Evolutionary conservation across 805 yeast species (phyloP).

Genomic region (Schizosaccharomyces osmophilus): DNA sequence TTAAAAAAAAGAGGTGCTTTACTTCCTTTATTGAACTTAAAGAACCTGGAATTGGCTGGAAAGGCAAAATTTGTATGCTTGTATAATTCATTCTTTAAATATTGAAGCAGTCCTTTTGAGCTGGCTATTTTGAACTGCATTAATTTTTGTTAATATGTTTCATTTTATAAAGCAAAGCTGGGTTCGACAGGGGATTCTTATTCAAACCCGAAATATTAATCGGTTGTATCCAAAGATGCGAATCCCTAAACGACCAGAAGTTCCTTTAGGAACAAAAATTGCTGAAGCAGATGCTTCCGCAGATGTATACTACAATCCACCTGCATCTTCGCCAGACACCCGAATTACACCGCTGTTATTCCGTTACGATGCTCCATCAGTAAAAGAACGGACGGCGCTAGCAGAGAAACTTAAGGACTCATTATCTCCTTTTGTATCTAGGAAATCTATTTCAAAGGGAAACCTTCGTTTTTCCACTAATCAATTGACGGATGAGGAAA

Average conservation of each 20-base stretch:
- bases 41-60: too few relatives aligned
- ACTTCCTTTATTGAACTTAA: too few relatives aligned
- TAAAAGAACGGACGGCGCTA: not conserved
- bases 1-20: too few relatives aligned
- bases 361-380: not conserved
- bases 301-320: not conserved
- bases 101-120: too few relatives aligned
- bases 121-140: too few relatives aligned
- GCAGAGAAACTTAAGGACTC: not conserved
- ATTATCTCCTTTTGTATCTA: not conserved
- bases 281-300: not conserved
- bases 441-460: not conserved
- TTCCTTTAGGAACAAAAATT: not conserved
- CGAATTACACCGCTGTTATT: not conserved
- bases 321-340: not conserved
- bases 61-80: too few relatives aligned
- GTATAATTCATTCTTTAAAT: too few relatives aligned
- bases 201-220: not conserved
- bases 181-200: not conserved
- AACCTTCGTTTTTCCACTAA: not conserved
- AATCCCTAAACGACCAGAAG: not conserved
- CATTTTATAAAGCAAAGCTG: not conserved
- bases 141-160: too few relatives aligned
- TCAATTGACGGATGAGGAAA: not conserved
- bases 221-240: not conserved